These are phyloP conservation scores for Lavandula angustifolia DNA, from an alignment of 257 asterid genomes.

Conservation along the genomic window DNA sequence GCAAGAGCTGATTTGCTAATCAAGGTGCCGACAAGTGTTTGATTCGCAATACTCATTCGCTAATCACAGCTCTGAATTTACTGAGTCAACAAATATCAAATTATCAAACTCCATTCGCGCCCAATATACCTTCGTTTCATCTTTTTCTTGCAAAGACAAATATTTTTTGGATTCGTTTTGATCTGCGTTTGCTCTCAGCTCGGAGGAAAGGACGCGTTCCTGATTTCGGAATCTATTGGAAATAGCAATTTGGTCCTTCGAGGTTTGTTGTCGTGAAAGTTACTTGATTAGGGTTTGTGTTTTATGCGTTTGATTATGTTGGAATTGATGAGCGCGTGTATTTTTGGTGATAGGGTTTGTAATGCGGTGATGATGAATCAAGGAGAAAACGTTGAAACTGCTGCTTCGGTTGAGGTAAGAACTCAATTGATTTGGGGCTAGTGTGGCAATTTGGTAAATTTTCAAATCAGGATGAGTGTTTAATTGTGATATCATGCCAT, in stretches of 20 bases:
- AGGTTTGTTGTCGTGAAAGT: slow-evolving; percentile 30
- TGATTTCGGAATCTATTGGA: slow-evolving; percentile 26
- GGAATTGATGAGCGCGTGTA: background rate
- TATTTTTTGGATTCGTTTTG: slow-evolving; percentile 8
- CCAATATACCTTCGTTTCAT: slow-evolving; percentile 8
- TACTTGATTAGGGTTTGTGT: slow-evolving; percentile 41
- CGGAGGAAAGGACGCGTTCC: background rate
- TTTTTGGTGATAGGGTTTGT: slow-evolving; percentile 34
- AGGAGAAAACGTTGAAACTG: slow-evolving; percentile 60
- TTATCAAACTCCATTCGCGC: slow-evolving; percentile 28
- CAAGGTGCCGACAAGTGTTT: slow-evolving; percentile 14
- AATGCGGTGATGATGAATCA: slow-evolving; percentile 67
- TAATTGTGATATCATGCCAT: slow-evolving; percentile 12
- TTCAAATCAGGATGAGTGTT: slow-evolving; percentile 13
- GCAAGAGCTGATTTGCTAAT: slow-evolving; percentile 18
- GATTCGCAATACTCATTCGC: slow-evolving; percentile 9
- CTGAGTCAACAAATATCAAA: slow-evolving; percentile 29
- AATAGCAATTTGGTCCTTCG: slow-evolving; percentile 27
- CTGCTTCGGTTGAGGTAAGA: slow-evolving; percentile 66
- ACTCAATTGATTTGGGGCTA: background rate
- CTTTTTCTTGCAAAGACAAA: background rate
- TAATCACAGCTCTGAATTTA: slow-evolving; percentile 24
- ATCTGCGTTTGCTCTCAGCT: slow-evolving; percentile 20
- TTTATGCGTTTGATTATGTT: no score
- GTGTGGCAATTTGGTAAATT: no score